phyloP scores from a whole-genome alignment of 1,284 basidiomycete species.

The Cystobasidiaceae sp. region DNA sequence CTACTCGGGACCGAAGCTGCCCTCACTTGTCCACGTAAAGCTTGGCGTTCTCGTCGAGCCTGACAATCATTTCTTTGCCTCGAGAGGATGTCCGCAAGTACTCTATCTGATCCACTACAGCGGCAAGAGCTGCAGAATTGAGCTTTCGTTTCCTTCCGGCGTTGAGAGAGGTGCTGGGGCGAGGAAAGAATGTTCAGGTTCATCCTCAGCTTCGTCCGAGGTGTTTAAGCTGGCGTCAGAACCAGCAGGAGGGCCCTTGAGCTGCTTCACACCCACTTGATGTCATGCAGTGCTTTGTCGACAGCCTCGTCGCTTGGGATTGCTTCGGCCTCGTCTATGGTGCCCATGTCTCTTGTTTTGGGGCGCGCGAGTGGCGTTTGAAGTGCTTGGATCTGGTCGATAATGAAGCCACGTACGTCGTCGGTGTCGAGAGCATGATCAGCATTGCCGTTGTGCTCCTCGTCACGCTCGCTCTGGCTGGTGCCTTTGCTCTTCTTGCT shows the following conservation, averaged over 20 bases:
- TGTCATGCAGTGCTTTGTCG: no score
- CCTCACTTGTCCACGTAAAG: slow-evolving; percentile 19
- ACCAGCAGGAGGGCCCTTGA: not conserved
- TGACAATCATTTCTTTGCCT: slow-evolving; percentile 8
- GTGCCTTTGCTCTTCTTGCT: slow-evolving; percentile 4
- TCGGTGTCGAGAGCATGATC: not conserved
- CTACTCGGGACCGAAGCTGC: not conserved
- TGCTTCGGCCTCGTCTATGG: no score
- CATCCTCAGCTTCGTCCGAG: no score
- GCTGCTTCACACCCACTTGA: no score
- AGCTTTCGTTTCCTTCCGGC: slow-evolving; percentile 1
- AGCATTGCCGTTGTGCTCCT: not conserved
- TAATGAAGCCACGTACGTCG: slow-evolving; percentile 1
- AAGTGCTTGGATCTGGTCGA: slow-evolving; percentile 13
- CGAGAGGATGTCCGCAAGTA: not conserved
- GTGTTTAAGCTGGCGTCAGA: no score
- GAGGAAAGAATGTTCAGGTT: no score
- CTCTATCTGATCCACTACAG: slow-evolving; percentile 22
- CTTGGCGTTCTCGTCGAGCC: not conserved
- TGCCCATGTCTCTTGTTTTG: no score
- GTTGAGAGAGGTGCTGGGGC: not conserved
- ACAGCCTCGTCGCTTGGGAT: no score
- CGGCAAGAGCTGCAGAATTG: not conserved
- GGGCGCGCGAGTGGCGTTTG: not conserved
- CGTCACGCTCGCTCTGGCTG: not conserved